A percentile compares a stretch with the other conserved stretches of the same genome.
Evolutionary conservation across 2,329 filamentous ascomycete species (phyloP).

Genomic region (Dactylella cylindrospora): DNA sequence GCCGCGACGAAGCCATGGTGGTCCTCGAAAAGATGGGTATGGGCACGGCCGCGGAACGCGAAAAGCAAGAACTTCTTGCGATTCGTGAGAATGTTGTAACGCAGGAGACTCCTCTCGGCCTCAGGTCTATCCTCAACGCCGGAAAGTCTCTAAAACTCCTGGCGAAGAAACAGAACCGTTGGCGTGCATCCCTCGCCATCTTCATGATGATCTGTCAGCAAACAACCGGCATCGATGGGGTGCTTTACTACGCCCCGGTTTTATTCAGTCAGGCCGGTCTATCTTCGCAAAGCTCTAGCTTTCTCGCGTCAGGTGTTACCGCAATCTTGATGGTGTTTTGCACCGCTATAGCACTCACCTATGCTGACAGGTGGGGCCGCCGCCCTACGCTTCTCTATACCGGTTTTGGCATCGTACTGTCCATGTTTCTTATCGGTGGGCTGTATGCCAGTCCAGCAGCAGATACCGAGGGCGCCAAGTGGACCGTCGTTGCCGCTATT

Average conservation of each 20-base stretch:
- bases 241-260: conserved; percentile 64
- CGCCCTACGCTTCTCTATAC: conserved; percentile 60
- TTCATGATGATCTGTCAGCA: conserved; percentile 65
- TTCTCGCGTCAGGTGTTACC: conserved; percentile 64
- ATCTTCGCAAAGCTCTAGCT: conserved; percentile 58
- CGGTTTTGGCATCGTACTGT: conserved; percentile 57
- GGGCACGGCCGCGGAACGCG: conserved; percentile 55
- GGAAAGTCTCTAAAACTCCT: conserved; percentile 27
- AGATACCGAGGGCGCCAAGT: conserved; percentile 53
- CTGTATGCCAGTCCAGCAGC: conserved; percentile 57
- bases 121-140: conserved; percentile 20
- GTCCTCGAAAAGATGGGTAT: conserved; percentile 53
- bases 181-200: conserved; percentile 58
- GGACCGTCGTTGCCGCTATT: conserved; percentile 58
- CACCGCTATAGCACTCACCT: conserved; percentile 61
- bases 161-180: conserved; percentile 53
- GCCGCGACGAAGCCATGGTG: conserved; percentile 54
- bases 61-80: conserved; percentile 56
- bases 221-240: conserved; percentile 64
- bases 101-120: conserved; percentile 49
- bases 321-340: conserved; percentile 62
- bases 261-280: conserved; percentile 64
- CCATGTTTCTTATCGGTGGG: conserved; percentile 60
- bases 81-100: conserved; percentile 38
- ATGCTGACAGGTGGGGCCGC: conserved; percentile 62